Evolutionary conservation across 2,329 filamentous ascomycete genomes (phyloP), one percentile per base, ranked within the genome.

Genomic region (Exophiala mesophila): DNA sequence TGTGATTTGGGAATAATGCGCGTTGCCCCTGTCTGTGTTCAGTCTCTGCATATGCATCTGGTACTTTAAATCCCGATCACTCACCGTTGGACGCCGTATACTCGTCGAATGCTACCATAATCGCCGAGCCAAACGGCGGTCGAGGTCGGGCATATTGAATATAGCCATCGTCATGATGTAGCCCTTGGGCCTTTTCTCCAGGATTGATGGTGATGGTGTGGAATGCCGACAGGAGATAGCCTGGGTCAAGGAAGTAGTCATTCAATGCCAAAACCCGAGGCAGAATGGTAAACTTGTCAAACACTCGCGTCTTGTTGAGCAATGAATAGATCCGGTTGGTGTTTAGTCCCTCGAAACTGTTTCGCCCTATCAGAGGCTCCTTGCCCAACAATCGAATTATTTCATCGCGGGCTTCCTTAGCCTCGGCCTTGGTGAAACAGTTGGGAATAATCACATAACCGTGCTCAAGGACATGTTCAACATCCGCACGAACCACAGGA

Each of bases 181-280:
- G 47, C 13, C 54, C 48, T 52, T 67, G 65, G n/a, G 59, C 50
- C 18, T 54, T 55, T 53, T 49, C 63, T n/a, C 63, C 61, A 1
- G 64, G 63, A 33, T 63, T 59, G 45, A 68, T 67, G 34, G 58
- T 57, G 15, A 68, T 66, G 40, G 59, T 65, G 39, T 66, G 62
- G 21, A 64, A 59, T 5, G 59, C 56, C 29, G 56, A 61, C 13
- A 67, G 37, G 15, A 62, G 52, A 34, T 61, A 67, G 0, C 62
- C 63, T 12, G 57, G 53, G 36, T 64, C 63, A n/a, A 69, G 54
- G 43, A 67, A 67, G 44, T 61, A 60, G 19, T 66, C 59, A 41
- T 68, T 68, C 31, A 69, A 55, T 1, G 63, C 60, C 15, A 67
- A 53, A 3, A 68, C 59, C 15, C 57, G 52, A 6, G 59, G 58